Conservation (phyloP, 768 basidiomycete species). For the Xerocomellus intermedius region DNA sequence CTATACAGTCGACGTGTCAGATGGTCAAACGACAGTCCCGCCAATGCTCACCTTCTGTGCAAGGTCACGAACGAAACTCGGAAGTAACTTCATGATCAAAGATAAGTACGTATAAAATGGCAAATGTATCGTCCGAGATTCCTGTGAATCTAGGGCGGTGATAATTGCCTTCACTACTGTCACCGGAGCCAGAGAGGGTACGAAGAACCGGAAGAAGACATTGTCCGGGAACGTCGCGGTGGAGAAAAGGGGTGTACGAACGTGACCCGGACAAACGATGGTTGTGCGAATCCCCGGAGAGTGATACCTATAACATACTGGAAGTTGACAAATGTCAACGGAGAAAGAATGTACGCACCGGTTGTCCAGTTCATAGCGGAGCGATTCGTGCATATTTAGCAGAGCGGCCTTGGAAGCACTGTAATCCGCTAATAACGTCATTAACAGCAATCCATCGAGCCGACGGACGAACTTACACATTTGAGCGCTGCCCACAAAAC, state of each 20-base stretch:
- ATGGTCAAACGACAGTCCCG: background rate
- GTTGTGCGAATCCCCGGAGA: conserved; percentile 84
- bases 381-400: conserved; percentile 73
- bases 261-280: conserved; percentile 77
- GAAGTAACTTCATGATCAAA: conserved; percentile 55
- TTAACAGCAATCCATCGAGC: background rate
- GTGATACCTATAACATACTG: conserved; percentile 49
- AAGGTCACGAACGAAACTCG: conserved; percentile 74
- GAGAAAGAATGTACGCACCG: conserved; percentile 41
- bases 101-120: conserved; percentile 71
- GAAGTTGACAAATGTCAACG: background rate
- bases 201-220: conserved; percentile 64
- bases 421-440: conserved; percentile 70
- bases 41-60: conserved; percentile 61
- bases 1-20: conserved; percentile 38
- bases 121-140: conserved; percentile 65
- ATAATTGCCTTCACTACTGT: conserved; percentile 81
- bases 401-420: conserved; percentile 91
- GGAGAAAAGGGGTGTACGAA: conserved; percentile 78
- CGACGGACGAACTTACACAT: conserved; percentile 54
- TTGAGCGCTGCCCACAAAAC: conserved; percentile 68
- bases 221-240: conserved; percentile 48
- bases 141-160: conserved; percentile 74
- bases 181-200: conserved; percentile 71
- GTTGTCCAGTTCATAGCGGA: conserved; percentile 86